Conservation (phyloP, 2,329 filamentous ascomycete species). For the Aspergillus sp. region DNA sequence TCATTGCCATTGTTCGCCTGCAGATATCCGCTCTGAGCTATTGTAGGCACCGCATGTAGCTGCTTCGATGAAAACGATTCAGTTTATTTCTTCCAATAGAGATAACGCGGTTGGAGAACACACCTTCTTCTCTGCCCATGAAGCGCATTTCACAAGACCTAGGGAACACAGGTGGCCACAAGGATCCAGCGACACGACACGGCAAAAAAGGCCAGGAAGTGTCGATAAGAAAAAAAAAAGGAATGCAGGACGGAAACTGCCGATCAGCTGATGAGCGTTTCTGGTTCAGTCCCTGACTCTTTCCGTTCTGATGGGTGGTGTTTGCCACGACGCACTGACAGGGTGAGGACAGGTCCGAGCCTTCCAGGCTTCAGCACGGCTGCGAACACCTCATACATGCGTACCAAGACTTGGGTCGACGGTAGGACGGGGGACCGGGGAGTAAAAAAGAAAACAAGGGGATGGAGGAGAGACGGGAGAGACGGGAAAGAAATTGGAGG, state of each 20-base stretch:
- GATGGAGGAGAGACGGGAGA: too few species aligned
- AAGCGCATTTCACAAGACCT: background rate
- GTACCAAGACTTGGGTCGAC: too few species aligned
- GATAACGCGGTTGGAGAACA: background rate
- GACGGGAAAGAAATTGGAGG: background rate
- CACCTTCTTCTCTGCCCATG: too few species aligned
- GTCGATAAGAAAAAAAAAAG: background rate
- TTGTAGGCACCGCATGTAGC: background rate
- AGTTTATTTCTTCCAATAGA: background rate
- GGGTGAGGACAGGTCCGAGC: too few species aligned
- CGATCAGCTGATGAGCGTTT: conserved; percentile 1
- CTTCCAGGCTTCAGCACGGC: background rate
- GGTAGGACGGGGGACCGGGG: too few species aligned
- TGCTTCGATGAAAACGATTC: background rate
- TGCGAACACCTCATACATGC: background rate
- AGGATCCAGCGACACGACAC: conserved; percentile 2
- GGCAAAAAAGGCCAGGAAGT: background rate
- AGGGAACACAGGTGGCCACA: conserved; percentile 4
- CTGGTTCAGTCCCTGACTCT: too few species aligned
- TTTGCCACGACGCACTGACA: too few species aligned
- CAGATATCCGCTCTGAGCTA: background rate
- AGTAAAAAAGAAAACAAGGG: background rate
- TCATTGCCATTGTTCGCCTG: conserved; percentile 7
- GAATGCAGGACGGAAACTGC: background rate
- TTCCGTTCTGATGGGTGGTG: background rate